Base-by-base conservation (phyloP, 2,329 filamentous ascomycete species). In the Penicillium freii region DNA sequence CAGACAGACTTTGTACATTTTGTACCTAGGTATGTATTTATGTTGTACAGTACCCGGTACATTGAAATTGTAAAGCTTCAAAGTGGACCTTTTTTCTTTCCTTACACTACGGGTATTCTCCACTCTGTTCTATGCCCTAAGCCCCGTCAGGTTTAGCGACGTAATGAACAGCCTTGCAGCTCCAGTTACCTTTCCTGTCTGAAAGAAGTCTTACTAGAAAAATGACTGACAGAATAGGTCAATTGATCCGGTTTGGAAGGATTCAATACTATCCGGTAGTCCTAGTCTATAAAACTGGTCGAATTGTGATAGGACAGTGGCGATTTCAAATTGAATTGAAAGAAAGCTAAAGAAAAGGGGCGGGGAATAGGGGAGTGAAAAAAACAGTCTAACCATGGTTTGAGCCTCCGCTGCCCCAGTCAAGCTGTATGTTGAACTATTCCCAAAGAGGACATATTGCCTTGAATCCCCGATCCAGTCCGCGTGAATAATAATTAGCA, bases 351-450 rank as follows among this genome's bases (percentile, higher is more conserved):
- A 40, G 55, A 63, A 65, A 62, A 59, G 59, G 61, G 59, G 59
- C 52, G 58, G 59, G 59, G 61, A 60, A 64, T 39, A 56, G 48
- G 50, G 38, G 49, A 51, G 39, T 40, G 46, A 62, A 64, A 61
- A 62, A 62, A 62, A 62, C 57, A 27, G 38, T 36, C 43, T 56
- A 62, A 51, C 69, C 67, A 67, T 66, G 69, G 68, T 66, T 55
- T 72, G 63, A 68, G 65, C 65, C 69, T 69, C 69, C 66, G 62
- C 63, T 56, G 58, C 64, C 64, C 63, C 57, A 53, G 46, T 55
- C 51, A 51, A 58, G 44, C 53, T 51, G 53, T 42, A 51, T 53
- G 42, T 43, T 45, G 46, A 25, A 21, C 65, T 50, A 62, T 65
- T 56, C 68, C 65, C 25, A 62, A 69, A 60, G 19, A 27, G 58